Conservation (phyloP, 805 yeast genomes). For the Komagataella pastoris region DNA sequence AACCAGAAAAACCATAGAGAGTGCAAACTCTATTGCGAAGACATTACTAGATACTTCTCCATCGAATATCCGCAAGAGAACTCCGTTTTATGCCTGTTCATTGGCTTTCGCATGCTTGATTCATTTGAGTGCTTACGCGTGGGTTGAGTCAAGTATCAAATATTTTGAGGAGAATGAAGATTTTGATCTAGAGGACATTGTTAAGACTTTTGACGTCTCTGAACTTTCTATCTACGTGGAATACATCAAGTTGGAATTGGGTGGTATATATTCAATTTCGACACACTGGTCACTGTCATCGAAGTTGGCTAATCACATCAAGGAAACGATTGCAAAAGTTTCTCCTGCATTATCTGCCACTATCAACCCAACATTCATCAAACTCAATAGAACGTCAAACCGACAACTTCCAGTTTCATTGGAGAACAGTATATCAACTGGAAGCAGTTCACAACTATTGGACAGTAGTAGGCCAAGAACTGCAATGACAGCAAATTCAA, state of each 20-base stretch:
- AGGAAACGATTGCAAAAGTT: conserved; percentile 28
- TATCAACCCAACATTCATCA: conserved; percentile 20
- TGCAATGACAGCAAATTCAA: not conserved
- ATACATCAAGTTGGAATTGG: conserved; percentile 33
- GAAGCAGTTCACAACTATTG: not conserved
- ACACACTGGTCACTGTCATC: conserved; percentile 37
- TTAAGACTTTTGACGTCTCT: conserved; percentile 9
- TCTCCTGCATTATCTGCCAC: conserved; percentile 25
- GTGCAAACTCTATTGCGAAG: conserved; percentile 35
- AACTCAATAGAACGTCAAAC: not conserved
- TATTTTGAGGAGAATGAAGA: conserved; percentile 5
- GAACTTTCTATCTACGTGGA: conserved; percentile 32
- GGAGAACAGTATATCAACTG: not conserved
- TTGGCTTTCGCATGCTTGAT: conserved; percentile 38
- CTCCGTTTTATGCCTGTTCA: conserved; percentile 40
- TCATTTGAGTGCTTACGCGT: conserved; percentile 37
- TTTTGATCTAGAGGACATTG: conserved; percentile 8
- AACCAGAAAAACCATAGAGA: conserved; percentile 39
- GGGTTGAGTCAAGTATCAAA: conserved; percentile 29
- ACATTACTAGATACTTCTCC: conserved; percentile 34
- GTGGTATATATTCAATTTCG: conserved; percentile 34
- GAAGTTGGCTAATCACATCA: conserved; percentile 30
- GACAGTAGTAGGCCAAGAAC: not conserved
- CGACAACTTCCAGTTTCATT: not conserved
- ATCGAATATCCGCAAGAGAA: conserved; percentile 25